Percentiles rank a stretch among this genome's conserved stretches.
Conservation (phyloP, 495 filamentous ascomycete genomes). For the Neurospora sp. region DNA sequence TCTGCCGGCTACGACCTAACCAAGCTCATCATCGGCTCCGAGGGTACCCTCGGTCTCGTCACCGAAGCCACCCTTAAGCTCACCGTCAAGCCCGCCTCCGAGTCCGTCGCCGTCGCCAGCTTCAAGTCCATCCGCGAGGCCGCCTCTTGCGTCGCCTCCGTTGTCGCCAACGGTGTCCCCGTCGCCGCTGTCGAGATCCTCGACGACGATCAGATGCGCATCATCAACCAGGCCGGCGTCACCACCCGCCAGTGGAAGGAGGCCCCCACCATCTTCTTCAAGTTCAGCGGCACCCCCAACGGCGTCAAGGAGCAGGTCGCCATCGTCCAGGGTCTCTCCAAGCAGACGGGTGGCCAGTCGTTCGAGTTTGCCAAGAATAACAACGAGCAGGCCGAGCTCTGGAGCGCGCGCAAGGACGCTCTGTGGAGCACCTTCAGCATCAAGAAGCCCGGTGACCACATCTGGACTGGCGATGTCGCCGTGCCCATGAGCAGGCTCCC, state of each 20-base stretch:
- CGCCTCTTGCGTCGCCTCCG: constrained; percentile 66
- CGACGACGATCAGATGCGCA: constrained; percentile 90
- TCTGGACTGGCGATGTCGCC: constrained; percentile 81
- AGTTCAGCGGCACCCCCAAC: constrained; percentile 68
- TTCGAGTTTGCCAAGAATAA: constrained; percentile 73
- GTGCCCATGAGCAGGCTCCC: constrained; percentile 66
- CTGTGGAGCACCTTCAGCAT: constrained; percentile 64
- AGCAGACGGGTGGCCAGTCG: constrained; percentile 46
- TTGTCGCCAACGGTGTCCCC: constrained; percentile 71
- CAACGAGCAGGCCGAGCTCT: constrained; percentile 65
- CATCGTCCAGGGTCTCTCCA: constrained; percentile 59
- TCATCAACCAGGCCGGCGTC: constrained; percentile 71
- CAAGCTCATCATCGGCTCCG: constrained; percentile 67
- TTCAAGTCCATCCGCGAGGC: constrained; percentile 72
- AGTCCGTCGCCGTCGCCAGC: constrained; percentile 73
- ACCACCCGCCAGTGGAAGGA: constrained; percentile 66
- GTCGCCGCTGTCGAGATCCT: constrained; percentile 87
- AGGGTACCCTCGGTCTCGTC: constrained; percentile 70
- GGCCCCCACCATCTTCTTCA: constrained; percentile 87
- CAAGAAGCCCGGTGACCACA: constrained; percentile 47
- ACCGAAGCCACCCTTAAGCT: constrained; percentile 76
- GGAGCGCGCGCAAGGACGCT: constrained; percentile 81
- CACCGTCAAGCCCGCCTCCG: constrained; percentile 63
- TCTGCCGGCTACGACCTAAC: constrained; percentile 82
- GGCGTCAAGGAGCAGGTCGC: constrained; percentile 77